Conservation (phyloP, 371 early-diverging fungal species). For the Mucor piriformis region DNA sequence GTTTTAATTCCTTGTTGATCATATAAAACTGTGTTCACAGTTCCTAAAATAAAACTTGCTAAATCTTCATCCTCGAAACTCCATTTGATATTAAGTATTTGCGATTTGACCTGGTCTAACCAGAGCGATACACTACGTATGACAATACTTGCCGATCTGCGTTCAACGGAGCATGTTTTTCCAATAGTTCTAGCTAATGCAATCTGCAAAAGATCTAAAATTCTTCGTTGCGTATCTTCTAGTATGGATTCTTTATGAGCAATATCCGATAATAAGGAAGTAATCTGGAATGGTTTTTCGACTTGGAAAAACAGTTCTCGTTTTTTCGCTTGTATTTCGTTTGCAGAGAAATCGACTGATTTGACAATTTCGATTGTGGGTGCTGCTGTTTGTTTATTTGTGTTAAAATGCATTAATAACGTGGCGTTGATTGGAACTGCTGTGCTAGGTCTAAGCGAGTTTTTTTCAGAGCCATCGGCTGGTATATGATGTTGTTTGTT, state of each 20-base stretch:
- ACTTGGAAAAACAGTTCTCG: constrained; percentile 26
- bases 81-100: constrained; percentile 27
- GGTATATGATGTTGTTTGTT: neutral
- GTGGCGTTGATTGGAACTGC: constrained; percentile 27
- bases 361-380: constrained; percentile 26
- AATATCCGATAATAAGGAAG: constrained; percentile 22
- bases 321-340: neutral
- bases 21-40: constrained; percentile 25
- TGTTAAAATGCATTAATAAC: constrained; percentile 21
- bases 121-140: constrained; percentile 25
- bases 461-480: neutral
- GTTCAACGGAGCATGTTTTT: constrained; percentile 10
- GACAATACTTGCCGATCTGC: constrained; percentile 1
- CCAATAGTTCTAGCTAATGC: constrained; percentile 19
- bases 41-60: constrained; percentile 30
- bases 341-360: constrained; percentile 1
- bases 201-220: constrained; percentile 26
- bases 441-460: constrained; percentile 7
- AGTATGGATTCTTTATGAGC: constrained; percentile 21
- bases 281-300: constrained; percentile 17
- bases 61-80: constrained; percentile 32
- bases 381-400: constrained; percentile 1
- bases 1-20: neutral
- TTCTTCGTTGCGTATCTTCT: constrained; percentile 11
- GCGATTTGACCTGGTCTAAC: constrained; percentile 1